Percentiles rank a stretch among this genome's conserved stretches.
Evolutionary conservation across 306 rosid species (phyloP).

Genomic region (Elaeagnus macrophylla): DNA sequence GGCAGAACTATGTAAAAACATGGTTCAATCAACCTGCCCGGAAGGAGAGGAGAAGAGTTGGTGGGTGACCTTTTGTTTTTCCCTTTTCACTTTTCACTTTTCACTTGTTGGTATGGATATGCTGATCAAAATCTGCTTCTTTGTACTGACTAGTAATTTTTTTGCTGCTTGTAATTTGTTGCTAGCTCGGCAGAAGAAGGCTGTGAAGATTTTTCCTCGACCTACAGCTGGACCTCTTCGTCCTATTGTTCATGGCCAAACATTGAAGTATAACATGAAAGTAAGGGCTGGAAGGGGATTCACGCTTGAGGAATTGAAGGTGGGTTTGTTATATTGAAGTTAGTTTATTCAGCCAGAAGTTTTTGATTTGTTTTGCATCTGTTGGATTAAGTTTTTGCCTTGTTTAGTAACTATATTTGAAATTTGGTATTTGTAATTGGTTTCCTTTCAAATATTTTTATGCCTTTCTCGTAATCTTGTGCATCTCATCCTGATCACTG

Average conservation of each 20-base stretch:
- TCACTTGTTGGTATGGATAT: neutral
- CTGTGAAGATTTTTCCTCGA: slow-evolving; percentile 58
- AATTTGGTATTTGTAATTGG: too few relatives aligned
- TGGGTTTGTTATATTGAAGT: neutral
- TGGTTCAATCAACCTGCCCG: slow-evolving; percentile 73
- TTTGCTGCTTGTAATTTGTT: neutral
- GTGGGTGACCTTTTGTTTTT: slow-evolving; percentile 13
- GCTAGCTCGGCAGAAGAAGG: slow-evolving; percentile 62
- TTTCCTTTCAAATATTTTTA: too few relatives aligned
- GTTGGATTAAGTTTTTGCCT: too few relatives aligned
- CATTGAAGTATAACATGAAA: slow-evolving; percentile 30
- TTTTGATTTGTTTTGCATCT: too few relatives aligned
- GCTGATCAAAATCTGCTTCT: neutral
- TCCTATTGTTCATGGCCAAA: slow-evolving; percentile 60
- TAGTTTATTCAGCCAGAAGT: too few relatives aligned
- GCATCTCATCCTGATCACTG: too few relatives aligned
- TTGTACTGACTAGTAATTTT: neutral
- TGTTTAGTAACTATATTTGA: too few relatives aligned
- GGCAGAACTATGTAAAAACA: slow-evolving; percentile 65
- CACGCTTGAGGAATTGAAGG: slow-evolving; percentile 52
- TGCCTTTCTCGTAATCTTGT: too few relatives aligned
- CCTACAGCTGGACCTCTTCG: slow-evolving; percentile 58
- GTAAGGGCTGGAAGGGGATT: slow-evolving; percentile 27
- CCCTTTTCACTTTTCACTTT: neutral
- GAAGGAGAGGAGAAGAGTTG: slow-evolving; percentile 52